A percentile compares a stretch with the other conserved stretches of the same genome.
phyloP scores from a whole-genome alignment of 352 stramenopile species.

The Pythium vanterpoolii region DNA sequence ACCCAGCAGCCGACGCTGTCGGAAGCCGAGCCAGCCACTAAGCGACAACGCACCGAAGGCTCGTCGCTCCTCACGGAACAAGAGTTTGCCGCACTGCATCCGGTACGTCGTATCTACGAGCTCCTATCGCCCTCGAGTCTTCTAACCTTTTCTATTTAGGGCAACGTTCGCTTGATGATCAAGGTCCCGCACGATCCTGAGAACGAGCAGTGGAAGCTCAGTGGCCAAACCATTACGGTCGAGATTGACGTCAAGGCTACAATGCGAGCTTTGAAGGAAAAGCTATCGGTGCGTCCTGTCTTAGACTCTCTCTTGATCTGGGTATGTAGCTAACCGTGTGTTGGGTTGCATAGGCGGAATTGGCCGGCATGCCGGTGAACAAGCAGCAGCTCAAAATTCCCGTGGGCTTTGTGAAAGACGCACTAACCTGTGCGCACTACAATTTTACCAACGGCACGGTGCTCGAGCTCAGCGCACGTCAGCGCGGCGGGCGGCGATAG shows the following conservation, averaged over 20 bases:
- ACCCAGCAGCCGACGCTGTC: slow-evolving; percentile 27
- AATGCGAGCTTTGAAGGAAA: slow-evolving; percentile 91
- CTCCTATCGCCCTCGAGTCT: neutral
- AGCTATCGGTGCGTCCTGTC: slow-evolving; percentile 75
- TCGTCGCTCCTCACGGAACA: slow-evolving; percentile 67
- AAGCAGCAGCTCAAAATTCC: slow-evolving; percentile 95
- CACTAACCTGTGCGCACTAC: slow-evolving; percentile 78
- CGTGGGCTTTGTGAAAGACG: slow-evolving; percentile 92
- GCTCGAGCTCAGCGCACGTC: slow-evolving; percentile 76
- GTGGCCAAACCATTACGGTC: slow-evolving; percentile 90
- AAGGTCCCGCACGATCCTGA: slow-evolving; percentile 87
- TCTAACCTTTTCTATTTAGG: slow-evolving; percentile 32
- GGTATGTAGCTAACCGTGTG: neutral
- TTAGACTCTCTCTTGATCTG: neutral
- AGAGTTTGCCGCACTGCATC: slow-evolving; percentile 74
- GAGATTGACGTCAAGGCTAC: slow-evolving; percentile 86
- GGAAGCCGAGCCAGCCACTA: slow-evolving; percentile 47
- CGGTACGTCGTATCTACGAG: slow-evolving; percentile 35
- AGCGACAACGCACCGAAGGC: slow-evolving; percentile 67
- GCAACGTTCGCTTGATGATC: slow-evolving; percentile 59
- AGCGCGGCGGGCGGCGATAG: slow-evolving; percentile 71
- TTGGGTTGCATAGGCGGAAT: slow-evolving; percentile 36
- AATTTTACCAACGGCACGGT: slow-evolving; percentile 77
- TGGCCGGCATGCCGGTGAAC: slow-evolving; percentile 92
- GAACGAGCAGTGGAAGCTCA: slow-evolving; percentile 91